These are phyloP conservation scores for Hawksworthiomyces lignivorus DNA, from an alignment of 2,329 filamentous ascomycete species.

Conservation along the genomic window DNA sequence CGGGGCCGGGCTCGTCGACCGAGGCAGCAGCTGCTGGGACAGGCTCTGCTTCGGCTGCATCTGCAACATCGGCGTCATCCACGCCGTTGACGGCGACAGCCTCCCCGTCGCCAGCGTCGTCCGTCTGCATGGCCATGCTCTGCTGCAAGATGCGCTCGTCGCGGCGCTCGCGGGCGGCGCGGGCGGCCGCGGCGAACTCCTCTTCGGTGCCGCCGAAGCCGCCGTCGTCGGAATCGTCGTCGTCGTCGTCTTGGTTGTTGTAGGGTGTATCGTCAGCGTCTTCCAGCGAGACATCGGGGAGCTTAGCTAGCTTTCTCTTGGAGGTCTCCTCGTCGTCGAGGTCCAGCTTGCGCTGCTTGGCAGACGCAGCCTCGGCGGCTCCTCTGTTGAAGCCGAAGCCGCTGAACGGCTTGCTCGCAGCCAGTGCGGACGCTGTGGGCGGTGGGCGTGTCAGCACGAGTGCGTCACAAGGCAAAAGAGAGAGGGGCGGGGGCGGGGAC, in stretches of 20 bases:
- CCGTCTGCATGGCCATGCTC: slow-evolving; percentile 39
- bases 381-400: slow-evolving; percentile 66
- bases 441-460: slow-evolving; percentile 13
- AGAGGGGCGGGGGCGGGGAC: no score
- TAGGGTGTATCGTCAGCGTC: slow-evolving; percentile 53
- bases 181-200: slow-evolving; percentile 75
- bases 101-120: slow-evolving; percentile 15
- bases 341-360: slow-evolving; percentile 70
- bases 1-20: slow-evolving; percentile 8
- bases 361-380: slow-evolving; percentile 54
- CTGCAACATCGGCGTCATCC: slow-evolving; percentile 13
- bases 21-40: slow-evolving; percentile 11
- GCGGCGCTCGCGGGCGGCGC: slow-evolving; percentile 77
- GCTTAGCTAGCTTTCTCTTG: slow-evolving; percentile 81
- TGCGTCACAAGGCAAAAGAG: no score
- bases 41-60: slow-evolving; percentile 15
- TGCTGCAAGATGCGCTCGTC: slow-evolving; percentile 56
- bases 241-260: slow-evolving; percentile 53
- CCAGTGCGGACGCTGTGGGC: slow-evolving; percentile 1
- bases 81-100: background rate
- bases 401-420: slow-evolving; percentile 56
- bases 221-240: slow-evolving; percentile 65
- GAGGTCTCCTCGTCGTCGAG: slow-evolving; percentile 84
- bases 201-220: slow-evolving; percentile 79
- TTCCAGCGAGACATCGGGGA: slow-evolving; percentile 68